Evolutionary conservation across 139 green algal species (phyloP).

Genomic region (Pleodorina starrii): DNA sequence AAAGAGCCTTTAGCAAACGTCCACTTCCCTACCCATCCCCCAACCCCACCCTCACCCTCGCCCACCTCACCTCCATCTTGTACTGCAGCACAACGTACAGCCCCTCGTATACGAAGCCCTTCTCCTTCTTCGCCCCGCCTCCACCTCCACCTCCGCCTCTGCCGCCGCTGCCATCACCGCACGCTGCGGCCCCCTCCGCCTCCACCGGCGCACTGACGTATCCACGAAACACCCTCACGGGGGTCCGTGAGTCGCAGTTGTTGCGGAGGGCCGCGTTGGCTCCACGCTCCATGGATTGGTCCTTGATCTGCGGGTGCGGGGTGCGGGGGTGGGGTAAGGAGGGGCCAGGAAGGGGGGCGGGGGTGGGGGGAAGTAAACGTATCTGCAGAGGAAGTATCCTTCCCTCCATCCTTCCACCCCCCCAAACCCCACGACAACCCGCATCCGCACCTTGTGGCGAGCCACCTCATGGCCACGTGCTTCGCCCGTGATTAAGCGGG

Average conservation of each 20-base stretch:
- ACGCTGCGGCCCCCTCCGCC: slow-evolving; percentile 52
- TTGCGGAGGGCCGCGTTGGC: slow-evolving; percentile 64
- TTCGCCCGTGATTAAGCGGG: too few relatives aligned
- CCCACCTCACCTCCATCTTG: slow-evolving; percentile 33
- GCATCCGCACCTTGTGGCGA: not conserved
- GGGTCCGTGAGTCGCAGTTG: slow-evolving; percentile 54
- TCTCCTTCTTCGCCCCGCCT: slow-evolving; percentile 31
- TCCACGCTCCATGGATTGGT: slow-evolving; percentile 55
- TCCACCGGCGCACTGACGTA: slow-evolving; percentile 59
- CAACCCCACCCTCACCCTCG: not conserved
- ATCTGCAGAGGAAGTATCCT: too few relatives aligned
- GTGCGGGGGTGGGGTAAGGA: not conserved
- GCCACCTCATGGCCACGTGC: too few relatives aligned
- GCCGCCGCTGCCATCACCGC: not conserved
- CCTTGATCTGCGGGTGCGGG: slow-evolving; percentile 46
- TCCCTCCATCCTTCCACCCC: too few relatives aligned
- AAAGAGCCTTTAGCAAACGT: too few relatives aligned
- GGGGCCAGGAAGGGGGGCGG: too few relatives aligned
- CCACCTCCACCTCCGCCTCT: not conserved
- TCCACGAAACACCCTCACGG: slow-evolving; percentile 68
- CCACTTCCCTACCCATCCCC: too few relatives aligned
- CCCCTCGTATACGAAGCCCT: slow-evolving; percentile 74
- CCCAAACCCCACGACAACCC: too few relatives aligned
- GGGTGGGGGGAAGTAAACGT: too few relatives aligned
- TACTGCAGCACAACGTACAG: slow-evolving; percentile 69